Base-by-base conservation (phyloP, 2,329 filamentous ascomycete genomes). In the Incumbomyces lentus region DNA sequence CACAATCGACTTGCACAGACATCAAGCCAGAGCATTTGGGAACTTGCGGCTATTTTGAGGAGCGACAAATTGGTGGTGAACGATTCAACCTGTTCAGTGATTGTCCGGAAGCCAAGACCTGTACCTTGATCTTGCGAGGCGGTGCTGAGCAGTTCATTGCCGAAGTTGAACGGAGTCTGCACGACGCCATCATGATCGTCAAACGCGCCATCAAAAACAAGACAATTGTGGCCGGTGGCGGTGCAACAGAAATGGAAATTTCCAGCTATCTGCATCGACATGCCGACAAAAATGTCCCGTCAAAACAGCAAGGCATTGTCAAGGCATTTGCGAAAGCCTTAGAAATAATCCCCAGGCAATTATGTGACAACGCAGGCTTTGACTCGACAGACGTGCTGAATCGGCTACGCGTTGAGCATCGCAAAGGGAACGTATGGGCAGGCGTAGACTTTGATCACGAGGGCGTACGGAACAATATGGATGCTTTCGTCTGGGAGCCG, bases 161-260 rank as follows among this genome's bases (percentile, higher is more conserved):
- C 49, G 92, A 98, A 68, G 92, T 95, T 1, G 92, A 98, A 74
- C 86, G 92, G 54, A 95, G 87, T 63, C 78, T 98, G 56, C 92
- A 98, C 74, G 92, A 98, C 62, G 92, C 92, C 58, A 96, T 98
- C 69, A 98, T 98, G 92, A 95, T 98, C 61, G 92, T 98, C 63
- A 96, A 96, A 79, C 88, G 93, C 52, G 87, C 92, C 22, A 87
- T 96, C 68, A 87, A 86, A 72, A 94, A 96, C 74, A 83, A 83
- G 62, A 85, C 79, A 63, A 95, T 98, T 55, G 92, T 98, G 19
- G 92, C 89, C 38, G 92, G 92, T 59, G 92, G 92, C 59, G 92
- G 92, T 64, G 90, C 92, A 14, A 81, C 76, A 59, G 92, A 98
- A 74, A 96, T 98, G 90, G 92, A 96, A 66, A 68, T 96, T 44